Evolutionary conservation across 768 basidiomycete species (phyloP).

Genomic region (Trametes sanguinea): DNA sequence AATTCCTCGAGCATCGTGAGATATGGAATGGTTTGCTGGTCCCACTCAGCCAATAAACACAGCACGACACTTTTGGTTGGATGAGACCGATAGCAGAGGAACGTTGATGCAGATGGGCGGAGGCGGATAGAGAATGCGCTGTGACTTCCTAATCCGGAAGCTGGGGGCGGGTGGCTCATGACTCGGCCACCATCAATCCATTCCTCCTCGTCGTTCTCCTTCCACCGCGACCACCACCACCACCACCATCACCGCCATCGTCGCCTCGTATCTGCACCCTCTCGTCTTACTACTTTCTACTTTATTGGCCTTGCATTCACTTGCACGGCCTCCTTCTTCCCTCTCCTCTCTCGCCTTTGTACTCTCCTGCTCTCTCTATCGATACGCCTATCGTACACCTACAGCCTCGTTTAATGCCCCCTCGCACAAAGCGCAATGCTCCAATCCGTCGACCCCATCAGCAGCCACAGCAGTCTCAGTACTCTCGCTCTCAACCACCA

Average conservation of each 20-base stretch:
- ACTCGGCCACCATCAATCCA: background rate
- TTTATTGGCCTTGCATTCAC: slow-evolving; percentile 12
- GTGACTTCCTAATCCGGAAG: background rate
- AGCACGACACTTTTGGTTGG: too few species aligned
- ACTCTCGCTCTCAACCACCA: slow-evolving; percentile 6
- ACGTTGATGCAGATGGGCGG: too few species aligned
- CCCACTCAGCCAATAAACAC: too few species aligned
- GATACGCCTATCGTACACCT: background rate
- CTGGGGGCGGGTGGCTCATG: slow-evolving; percentile 16
- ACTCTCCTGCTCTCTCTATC: background rate
- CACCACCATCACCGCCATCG: background rate
- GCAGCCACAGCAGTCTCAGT: background rate
- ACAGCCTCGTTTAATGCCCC: slow-evolving; percentile 30
- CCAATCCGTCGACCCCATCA: slow-evolving; percentile 18
- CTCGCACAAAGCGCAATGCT: slow-evolving; percentile 31
- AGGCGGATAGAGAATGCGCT: background rate
- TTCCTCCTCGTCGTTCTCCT: background rate
- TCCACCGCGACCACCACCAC: background rate
- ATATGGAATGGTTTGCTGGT: too few species aligned
- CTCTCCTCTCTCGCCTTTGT: background rate
- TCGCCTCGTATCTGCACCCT: background rate
- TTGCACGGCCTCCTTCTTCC: slow-evolving; percentile 7
- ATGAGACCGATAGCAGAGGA: too few species aligned
- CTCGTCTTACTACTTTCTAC: background rate
- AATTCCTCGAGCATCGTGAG: too few species aligned